Base-by-base conservation (phyloP, 805 yeast species). In the Nakazawaea holstii region DNA sequence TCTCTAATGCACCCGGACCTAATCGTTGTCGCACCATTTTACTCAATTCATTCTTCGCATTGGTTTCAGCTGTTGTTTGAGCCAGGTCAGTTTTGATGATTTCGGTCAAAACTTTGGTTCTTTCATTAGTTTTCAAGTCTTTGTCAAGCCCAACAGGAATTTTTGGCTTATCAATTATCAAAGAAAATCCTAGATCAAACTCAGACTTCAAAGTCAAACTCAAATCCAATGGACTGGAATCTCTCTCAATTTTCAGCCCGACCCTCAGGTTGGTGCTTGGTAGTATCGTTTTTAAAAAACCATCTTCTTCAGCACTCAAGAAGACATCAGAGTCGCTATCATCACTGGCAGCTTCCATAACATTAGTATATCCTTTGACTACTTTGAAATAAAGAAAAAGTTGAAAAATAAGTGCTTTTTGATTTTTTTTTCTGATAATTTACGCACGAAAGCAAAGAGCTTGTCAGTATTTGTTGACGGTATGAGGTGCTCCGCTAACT, bases 81-180 rank as follows among this genome's bases (percentile, higher is more conserved):
- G 15, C 17, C 26, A 31, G 31, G 20, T 42, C 45, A 6, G 35
- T 5, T 26, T 35, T 42, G 24, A 42, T 14, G 26, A 6, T 26
- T 10, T 27, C 39, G 20, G 7, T 35, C 27, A 42, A 27, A 2
- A 6, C 13, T 14, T 35, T 17, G 3, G 26, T 13, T 35, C 15
- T 42, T 13, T 28, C 26, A 13, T 35, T 33, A 9, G 17, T 14
- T 10, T 28, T 35, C 27, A 42, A 9, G 15, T 33, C 33, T 13
- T 27, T 20, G 8, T 11, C 13, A 30, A 42, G 27, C 9, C 45
- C 45, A 33, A 13, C 33, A 14, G 45, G 45, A 13, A 42, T 29
- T 24, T 42, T 42, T 35, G 45, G 45, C 15, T 35, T 42, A 5
- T 42, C 33, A 4, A 42, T 39, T 14, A 2, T 26, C 20, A 41